phyloP scores from a whole-genome alignment of 192 early-diverging fungal genomes.

The Irineochytrium annulatum region DNA sequence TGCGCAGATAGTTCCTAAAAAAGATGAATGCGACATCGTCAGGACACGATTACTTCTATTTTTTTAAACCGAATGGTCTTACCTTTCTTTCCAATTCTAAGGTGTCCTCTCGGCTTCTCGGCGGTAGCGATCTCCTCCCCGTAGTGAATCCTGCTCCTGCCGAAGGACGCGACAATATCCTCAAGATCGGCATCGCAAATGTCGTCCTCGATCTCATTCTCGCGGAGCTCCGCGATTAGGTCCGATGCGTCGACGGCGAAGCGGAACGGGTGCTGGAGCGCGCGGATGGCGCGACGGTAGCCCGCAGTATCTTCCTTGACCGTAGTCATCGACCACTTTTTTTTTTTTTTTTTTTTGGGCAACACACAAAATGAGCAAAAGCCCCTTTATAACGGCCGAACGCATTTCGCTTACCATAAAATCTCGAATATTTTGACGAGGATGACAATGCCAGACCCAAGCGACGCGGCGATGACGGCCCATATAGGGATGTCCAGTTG shows the following conservation, averaged over 20 bases:
- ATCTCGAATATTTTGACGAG: constrained; percentile 16
- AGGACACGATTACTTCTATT: no score
- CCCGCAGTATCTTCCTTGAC: neutral
- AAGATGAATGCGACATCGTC: no score
- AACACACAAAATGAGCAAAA: no score
- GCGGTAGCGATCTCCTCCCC: constrained; percentile 10
- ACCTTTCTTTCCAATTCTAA: constrained; percentile 13
- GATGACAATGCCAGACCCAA: neutral
- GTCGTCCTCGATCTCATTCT: constrained; percentile 4
- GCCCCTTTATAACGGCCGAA: no score
- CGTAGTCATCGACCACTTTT: neutral
- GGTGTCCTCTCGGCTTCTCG: neutral
- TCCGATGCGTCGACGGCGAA: constrained; percentile 16
- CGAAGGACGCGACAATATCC: no score
- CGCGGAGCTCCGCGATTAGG: constrained; percentile 11
- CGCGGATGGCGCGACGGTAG: constrained; percentile 4
- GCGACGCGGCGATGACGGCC: neutral
- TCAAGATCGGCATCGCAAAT: constrained; percentile 11
- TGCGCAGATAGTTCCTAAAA: no score
- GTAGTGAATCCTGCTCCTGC: constrained; percentile 1
- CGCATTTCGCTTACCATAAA: constrained; percentile 5
- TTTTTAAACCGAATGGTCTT: constrained; percentile 11
- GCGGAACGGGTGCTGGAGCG: constrained; percentile 7
- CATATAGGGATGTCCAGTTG: constrained; percentile 3
- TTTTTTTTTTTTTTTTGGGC: no score